Evolutionary conservation across 495 filamentous ascomycete genomes (phyloP).

Genomic region (Penicillium paradoxum): DNA sequence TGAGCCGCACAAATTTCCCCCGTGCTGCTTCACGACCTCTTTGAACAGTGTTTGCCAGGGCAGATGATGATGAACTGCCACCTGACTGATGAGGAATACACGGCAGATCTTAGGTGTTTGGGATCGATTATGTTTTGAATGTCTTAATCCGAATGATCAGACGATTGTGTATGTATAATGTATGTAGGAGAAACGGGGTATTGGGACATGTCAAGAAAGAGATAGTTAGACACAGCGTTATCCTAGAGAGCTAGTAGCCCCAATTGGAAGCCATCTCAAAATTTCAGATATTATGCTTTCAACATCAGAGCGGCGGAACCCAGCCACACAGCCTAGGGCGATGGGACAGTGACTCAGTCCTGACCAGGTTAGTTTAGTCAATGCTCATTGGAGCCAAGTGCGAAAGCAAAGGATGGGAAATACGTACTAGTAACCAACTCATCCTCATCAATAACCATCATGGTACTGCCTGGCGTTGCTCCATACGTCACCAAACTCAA

Average conservation of each 20-base stretch:
- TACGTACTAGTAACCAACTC: background rate
- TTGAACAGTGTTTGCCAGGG: too few species aligned
- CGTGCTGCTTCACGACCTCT: background rate
- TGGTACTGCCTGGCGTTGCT: background rate
- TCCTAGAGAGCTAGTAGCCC: background rate
- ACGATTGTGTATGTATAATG: background rate
- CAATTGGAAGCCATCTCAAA: background rate
- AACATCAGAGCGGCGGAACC: slow-evolving; percentile 18
- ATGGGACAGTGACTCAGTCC: slow-evolving; percentile 12
- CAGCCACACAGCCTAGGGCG: slow-evolving; percentile 19
- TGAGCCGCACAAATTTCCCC: slow-evolving; percentile 1
- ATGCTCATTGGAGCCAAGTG: background rate
- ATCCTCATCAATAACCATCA: slow-evolving; percentile 2
- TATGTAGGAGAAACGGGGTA: background rate
- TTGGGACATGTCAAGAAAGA: background rate
- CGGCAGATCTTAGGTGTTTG: background rate
- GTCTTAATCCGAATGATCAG: background rate
- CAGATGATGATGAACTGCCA: too few species aligned
- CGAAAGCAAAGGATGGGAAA: background rate
- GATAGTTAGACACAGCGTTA: background rate
- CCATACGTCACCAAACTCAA: background rate
- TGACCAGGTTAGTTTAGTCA: background rate
- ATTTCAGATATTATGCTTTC: slow-evolving; percentile 14
- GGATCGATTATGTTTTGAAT: too few species aligned
- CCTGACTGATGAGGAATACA: too few species aligned